phyloP scores from a whole-genome alignment of 306 rosid genomes.

The Lathyrus oleraceus region DNA sequence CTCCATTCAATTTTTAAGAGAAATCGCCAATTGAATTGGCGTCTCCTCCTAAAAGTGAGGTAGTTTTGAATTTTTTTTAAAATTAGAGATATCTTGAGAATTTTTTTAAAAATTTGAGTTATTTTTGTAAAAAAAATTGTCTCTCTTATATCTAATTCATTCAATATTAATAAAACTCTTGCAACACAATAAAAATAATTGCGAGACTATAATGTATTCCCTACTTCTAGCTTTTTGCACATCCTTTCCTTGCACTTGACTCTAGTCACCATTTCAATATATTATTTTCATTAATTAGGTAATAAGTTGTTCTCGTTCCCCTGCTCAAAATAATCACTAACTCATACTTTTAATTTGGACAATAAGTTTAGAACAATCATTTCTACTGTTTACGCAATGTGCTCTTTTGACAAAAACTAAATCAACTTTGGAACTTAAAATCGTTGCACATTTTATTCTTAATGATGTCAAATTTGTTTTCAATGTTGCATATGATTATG shows the following conservation, averaged over 20 bases:
- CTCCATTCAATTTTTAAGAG: no score
- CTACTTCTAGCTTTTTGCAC: not conserved
- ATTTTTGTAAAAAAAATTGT: no score
- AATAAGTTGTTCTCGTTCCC: constrained; percentile 38
- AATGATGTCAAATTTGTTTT: constrained; percentile 38
- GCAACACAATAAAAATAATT: not conserved
- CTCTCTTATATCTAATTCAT: no score
- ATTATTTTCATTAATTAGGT: constrained; percentile 44
- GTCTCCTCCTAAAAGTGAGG: no score
- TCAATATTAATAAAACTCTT: no score
- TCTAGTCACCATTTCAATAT: constrained; percentile 34
- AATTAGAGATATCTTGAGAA: no score
- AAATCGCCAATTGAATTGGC: no score
- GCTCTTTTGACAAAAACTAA: constrained; percentile 29
- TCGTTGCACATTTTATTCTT: constrained; percentile 12
- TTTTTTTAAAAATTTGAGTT: no score
- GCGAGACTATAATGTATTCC: not conserved
- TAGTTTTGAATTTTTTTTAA: no score
- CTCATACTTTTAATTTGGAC: constrained; percentile 30
- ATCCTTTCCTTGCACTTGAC: constrained; percentile 48
- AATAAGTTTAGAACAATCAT: constrained; percentile 41
- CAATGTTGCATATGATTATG: constrained; percentile 41
- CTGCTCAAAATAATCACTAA: constrained; percentile 34
- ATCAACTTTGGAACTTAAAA: constrained; percentile 32
- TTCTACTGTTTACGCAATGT: constrained; percentile 26